These are phyloP conservation scores for Emergomyces pasteurianus DNA, from an alignment of 2,329 filamentous ascomycete species.

Conservation along the genomic window DNA sequence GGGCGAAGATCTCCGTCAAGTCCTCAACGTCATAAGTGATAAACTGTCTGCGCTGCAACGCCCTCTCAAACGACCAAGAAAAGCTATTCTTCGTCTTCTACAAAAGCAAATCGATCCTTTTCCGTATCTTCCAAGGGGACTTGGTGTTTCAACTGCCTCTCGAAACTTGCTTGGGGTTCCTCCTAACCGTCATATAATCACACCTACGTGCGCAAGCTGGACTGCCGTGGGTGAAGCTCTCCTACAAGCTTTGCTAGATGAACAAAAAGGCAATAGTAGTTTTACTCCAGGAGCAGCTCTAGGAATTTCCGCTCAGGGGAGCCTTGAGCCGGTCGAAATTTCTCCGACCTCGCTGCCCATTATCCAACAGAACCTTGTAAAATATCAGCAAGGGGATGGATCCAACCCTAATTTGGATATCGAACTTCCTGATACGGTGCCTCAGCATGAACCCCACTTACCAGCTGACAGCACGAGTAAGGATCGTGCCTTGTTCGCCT, in stretches of 20 bases:
- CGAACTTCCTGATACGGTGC: neutral
- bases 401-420: neutral
- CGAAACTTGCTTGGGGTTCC: constrained; percentile 26
- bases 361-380: constrained; percentile 1
- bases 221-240: constrained; percentile 38
- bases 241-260: constrained; percentile 29
- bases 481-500: neutral
- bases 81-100: constrained; percentile 41
- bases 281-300: constrained; percentile 29
- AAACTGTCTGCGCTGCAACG: constrained; percentile 42
- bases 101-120: constrained; percentile 45
- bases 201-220: constrained; percentile 30
- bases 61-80: constrained; percentile 39
- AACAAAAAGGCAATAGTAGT: constrained; percentile 22
- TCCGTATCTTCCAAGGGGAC: constrained; percentile 27
- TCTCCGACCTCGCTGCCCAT: constrained; percentile 6
- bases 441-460: neutral
- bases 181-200: constrained; percentile 29
- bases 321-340: constrained; percentile 11
- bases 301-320: constrained; percentile 29
- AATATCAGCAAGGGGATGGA: neutral
- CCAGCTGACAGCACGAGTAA: neutral
- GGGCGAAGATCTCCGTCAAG: constrained; percentile 37
- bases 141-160: neutral
- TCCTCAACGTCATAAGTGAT: constrained; percentile 43